A percentile compares a stretch with the other conserved stretches of the same genome.
Evolutionary conservation across 1,139 yeast species (phyloP).

Genomic region (Lodderomyces oxycetoniae): DNA sequence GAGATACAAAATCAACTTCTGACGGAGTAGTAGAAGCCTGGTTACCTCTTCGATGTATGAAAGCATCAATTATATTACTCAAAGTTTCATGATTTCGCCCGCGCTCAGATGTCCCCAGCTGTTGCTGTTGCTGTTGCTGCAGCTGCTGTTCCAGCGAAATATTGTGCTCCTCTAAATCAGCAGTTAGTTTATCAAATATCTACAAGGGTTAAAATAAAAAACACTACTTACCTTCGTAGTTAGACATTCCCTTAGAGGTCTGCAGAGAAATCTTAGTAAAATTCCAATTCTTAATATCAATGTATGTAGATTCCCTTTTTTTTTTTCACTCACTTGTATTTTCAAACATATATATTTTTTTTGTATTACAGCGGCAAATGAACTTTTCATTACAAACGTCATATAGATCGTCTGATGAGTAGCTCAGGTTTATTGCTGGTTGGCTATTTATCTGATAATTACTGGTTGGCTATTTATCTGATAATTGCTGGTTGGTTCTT

Average conservation of each 20-base stretch:
- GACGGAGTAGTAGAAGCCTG: background rate
- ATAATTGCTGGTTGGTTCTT: too few relatives aligned
- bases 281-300: too few relatives aligned
- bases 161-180: conserved; percentile 16
- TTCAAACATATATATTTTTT: too few relatives aligned
- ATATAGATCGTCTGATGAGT: too few relatives aligned
- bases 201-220: background rate
- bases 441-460: too few relatives aligned
- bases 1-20: background rate
- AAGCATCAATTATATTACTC: conserved; percentile 31
- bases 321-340: background rate
- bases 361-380: too few relatives aligned
- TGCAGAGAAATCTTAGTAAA: too few relatives aligned
- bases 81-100: conserved; percentile 36
- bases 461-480: too few relatives aligned
- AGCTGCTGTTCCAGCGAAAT: conserved; percentile 7
- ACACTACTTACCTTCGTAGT: conserved; percentile 39
- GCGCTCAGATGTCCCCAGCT: conserved; percentile 5
- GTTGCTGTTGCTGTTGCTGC: conserved; percentile 1
- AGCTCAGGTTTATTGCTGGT: too few relatives aligned
- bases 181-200: background rate
- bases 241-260: too few relatives aligned
- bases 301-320: conserved; percentile 1
- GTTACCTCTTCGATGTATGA: conserved; percentile 18
- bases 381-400: too few relatives aligned